phyloP scores from a whole-genome alignment of 176 grass and related monocot species.

The Saccharum spontaneum region DNA sequence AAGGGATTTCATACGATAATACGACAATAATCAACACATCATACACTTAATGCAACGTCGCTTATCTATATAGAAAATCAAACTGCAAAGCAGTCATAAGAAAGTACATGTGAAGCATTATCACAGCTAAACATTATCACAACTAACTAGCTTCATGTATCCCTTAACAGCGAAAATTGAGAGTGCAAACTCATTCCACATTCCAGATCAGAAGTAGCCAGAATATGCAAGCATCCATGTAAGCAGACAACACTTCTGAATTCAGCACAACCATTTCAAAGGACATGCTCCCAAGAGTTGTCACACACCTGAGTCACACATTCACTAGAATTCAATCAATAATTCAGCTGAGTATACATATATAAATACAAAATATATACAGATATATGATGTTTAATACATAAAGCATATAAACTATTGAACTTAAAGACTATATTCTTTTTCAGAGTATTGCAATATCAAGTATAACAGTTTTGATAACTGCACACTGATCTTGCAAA shows the following conservation, averaged over 20 bases:
- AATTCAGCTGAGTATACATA: constrained; percentile 51
- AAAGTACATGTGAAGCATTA: constrained; percentile 45
- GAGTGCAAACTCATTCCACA: constrained; percentile 54
- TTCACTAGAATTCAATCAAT: constrained; percentile 74
- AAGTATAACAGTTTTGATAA: not conserved
- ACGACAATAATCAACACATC: constrained; percentile 10
- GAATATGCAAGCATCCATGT: constrained; percentile 89
- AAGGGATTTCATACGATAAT: not conserved
- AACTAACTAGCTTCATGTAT: constrained; percentile 51
- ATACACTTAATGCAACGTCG: constrained; percentile 5
- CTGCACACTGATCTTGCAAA: not conserved
- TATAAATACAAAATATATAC: constrained; percentile 37
- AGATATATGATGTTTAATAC: not conserved
- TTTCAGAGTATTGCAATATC: not conserved
- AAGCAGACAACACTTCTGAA: constrained; percentile 83
- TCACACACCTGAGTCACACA: constrained; percentile 86
- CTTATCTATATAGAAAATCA: constrained; percentile 30
- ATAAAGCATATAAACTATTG: not conserved
- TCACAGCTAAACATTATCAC: constrained; percentile 11
- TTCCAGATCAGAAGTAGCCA: constrained; percentile 65
- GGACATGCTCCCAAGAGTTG: constrained; percentile 74
- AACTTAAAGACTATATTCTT: not conserved
- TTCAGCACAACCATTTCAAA: constrained; percentile 95
- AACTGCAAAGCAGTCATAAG: constrained; percentile 41
- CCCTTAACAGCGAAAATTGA: constrained; percentile 52